These are phyloP conservation scores for Mucor plumbeus DNA, from an alignment of 371 early-diverging fungal species.

Conservation along the genomic window DNA sequence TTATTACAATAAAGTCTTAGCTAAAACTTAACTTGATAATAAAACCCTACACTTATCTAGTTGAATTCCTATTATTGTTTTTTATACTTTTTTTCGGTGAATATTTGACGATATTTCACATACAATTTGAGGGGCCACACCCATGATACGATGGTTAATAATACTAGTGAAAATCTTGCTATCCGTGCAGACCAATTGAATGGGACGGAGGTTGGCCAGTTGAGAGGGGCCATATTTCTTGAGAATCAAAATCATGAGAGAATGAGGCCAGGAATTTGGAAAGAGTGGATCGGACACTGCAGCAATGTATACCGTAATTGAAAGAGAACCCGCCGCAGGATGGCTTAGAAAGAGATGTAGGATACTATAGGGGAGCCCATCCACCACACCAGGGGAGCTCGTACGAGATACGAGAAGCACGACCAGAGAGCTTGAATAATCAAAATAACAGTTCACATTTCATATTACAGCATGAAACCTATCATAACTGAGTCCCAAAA, in stretches of 20 bases:
- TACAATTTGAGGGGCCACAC: neutral
- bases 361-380: neutral
- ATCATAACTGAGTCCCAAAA: too few relatives aligned
- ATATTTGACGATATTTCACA: too few relatives aligned
- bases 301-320: neutral
- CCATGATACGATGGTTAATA: slow-evolving; percentile 14
- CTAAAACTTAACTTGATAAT: too few relatives aligned
- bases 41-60: too few relatives aligned
- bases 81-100: too few relatives aligned
- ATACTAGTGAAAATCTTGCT: slow-evolving; percentile 31
- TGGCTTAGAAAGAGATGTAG: neutral
- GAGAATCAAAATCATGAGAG: slow-evolving; percentile 10
- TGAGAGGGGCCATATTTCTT: slow-evolving; percentile 12
- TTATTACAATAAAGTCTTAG: too few relatives aligned
- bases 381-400: neutral
- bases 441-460: too few relatives aligned
- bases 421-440: too few relatives aligned
- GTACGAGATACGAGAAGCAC: neutral
- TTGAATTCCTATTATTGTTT: too few relatives aligned
- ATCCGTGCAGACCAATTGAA: slow-evolving; percentile 22
- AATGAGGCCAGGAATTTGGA: slow-evolving; percentile 4
- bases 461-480: too few relatives aligned
- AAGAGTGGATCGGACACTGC: neutral
- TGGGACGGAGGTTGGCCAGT: slow-evolving; percentile 32
- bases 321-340: neutral